These are phyloP conservation scores for Blastobotrys buckinghamii DNA, from an alignment of 1,139 yeast species.

Conservation along the genomic window DNA sequence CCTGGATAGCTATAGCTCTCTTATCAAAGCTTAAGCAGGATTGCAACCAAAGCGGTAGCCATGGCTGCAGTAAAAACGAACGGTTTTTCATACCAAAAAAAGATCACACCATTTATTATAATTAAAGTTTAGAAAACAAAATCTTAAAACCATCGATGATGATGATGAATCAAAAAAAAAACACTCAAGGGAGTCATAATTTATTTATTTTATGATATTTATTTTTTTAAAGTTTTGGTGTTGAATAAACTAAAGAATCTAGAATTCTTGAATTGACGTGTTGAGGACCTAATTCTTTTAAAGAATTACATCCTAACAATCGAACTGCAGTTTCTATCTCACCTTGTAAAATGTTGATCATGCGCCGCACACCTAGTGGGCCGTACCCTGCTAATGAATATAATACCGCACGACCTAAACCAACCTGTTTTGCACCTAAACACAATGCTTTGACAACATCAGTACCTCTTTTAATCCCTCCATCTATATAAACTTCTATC, in stretches of 20 bases:
- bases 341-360: conserved; percentile 40
- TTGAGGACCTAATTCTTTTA: conserved; percentile 36
- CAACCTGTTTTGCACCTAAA: conserved; percentile 53
- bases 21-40: too few species aligned
- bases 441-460: conserved; percentile 51
- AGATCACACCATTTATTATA: background rate
- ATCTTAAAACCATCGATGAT: too few species aligned
- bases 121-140: too few species aligned
- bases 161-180: background rate
- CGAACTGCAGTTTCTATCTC: conserved; percentile 46
- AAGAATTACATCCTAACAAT: conserved; percentile 40
- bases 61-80: too few species aligned
- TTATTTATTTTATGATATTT: too few species aligned
- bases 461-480: conserved; percentile 52
- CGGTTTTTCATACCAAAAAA: background rate
- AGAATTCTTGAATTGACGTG: conserved; percentile 23
- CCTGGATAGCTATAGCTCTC: too few species aligned
- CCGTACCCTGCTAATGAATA: conserved; percentile 49
- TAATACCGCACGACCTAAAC: conserved; percentile 46
- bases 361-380: conserved; percentile 42
- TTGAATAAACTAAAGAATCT: conserved; percentile 9
- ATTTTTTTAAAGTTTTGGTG: background rate
- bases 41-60: too few species aligned
- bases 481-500: conserved; percentile 46
- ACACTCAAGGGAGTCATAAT: too few species aligned